A percentile compares a stretch with the other conserved stretches of the same genome.
These are phyloP conservation scores for Trichophaea hybrida DNA, from an alignment of 2,329 filamentous ascomycete genomes.

Conservation along the genomic window DNA sequence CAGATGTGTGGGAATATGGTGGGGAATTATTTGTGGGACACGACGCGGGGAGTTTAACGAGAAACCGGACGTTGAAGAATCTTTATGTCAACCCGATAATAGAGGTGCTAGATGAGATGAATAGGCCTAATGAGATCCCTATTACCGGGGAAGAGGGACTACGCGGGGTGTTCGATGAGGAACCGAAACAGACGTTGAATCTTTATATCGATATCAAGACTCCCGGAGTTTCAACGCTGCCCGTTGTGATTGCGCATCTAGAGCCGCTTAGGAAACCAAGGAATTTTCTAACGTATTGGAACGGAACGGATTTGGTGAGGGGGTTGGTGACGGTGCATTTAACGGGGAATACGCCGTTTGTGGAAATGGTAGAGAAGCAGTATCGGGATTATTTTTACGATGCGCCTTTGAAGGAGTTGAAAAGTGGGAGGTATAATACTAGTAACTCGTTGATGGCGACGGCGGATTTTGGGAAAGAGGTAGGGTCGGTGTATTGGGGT, in stretches of 20 bases:
- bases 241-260: constrained; percentile 41
- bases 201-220: constrained; percentile 60
- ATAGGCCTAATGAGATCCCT: constrained; percentile 36
- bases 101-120: constrained; percentile 42
- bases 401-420: constrained; percentile 40
- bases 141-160: neutral
- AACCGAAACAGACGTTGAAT: constrained; percentile 36
- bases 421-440: constrained; percentile 23
- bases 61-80: constrained; percentile 43
- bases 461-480: constrained; percentile 18
- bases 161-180: constrained; percentile 32
- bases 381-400: constrained; percentile 54
- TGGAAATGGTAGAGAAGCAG: constrained; percentile 32
- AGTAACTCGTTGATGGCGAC: constrained; percentile 28
- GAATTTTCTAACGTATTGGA: constrained; percentile 44
- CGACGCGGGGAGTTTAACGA: constrained; percentile 39
- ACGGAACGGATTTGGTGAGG: constrained; percentile 14
- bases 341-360: constrained; percentile 50
- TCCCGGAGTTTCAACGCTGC: constrained; percentile 39
- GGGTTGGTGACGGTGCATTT: constrained; percentile 51
- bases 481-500: constrained; percentile 18
- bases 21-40: constrained; percentile 51
- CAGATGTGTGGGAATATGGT: constrained; percentile 51
- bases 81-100: constrained; percentile 53
- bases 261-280: constrained; percentile 41